Percentiles rank a stretch among this genome's conserved stretches.
Evolutionary conservation across 2,329 filamentous ascomycete species (phyloP).

Genomic region (Coniella vitis): DNA sequence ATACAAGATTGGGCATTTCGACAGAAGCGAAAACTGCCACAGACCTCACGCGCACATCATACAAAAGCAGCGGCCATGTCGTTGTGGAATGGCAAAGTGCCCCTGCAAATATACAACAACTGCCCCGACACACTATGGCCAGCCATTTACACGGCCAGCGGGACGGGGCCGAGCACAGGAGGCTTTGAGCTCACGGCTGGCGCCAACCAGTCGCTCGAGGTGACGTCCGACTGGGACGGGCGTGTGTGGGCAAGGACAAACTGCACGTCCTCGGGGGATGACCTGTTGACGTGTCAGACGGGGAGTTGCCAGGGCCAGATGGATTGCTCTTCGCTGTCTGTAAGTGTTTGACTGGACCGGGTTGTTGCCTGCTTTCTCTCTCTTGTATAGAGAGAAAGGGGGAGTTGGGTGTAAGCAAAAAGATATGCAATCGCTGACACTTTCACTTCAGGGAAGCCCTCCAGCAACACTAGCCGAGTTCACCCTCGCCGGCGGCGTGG

Average conservation of each 20-base stretch:
- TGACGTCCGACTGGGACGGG: slow-evolving; percentile 71
- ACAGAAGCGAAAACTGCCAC: too few species aligned
- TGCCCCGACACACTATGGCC: slow-evolving; percentile 70
- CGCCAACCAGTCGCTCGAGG: slow-evolving; percentile 52
- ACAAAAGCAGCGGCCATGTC: slow-evolving; percentile 13
- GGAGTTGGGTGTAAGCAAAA: not conserved
- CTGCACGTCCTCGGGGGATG: slow-evolving; percentile 65
- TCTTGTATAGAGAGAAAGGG: not conserved
- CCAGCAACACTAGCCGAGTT: slow-evolving; percentile 78
- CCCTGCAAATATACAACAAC: slow-evolving; percentile 63
- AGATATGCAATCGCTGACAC: not conserved
- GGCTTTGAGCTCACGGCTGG: slow-evolving; percentile 63
- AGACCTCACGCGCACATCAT: not conserved
- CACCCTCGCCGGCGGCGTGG: slow-evolving; percentile 60
- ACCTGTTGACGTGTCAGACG: slow-evolving; percentile 44
- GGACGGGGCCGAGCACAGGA: slow-evolving; percentile 56
- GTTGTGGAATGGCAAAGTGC: slow-evolving; percentile 31
- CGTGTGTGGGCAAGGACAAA: slow-evolving; percentile 80
- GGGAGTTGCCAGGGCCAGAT: slow-evolving; percentile 28
- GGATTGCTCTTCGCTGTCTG: slow-evolving; percentile 40
- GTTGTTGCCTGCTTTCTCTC: not conserved
- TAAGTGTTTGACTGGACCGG: not conserved
- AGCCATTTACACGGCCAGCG: slow-evolving; percentile 65
- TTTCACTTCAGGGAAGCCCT: slow-evolving; percentile 54
- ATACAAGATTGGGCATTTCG: too few species aligned